These are phyloP conservation scores for Chlorella sp. DNA, from an alignment of 139 green algal species.

Conservation along the genomic window DNA sequence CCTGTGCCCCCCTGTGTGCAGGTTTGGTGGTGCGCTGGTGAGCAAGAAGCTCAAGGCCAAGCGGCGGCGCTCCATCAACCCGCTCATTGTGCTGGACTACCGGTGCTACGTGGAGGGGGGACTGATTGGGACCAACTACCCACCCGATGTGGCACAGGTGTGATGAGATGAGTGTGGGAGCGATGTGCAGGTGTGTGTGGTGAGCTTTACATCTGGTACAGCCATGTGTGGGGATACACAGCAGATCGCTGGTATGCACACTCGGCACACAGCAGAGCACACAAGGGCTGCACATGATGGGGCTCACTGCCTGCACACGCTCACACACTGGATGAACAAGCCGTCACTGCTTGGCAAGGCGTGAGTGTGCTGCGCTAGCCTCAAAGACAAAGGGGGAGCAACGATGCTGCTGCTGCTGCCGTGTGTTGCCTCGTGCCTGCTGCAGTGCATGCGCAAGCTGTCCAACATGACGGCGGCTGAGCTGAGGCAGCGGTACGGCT, in stretches of 20 bases:
- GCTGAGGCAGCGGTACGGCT: constrained; percentile 28
- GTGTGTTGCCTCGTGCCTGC: not conserved
- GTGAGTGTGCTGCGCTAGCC: not conserved
- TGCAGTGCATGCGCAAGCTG: constrained; percentile 31
- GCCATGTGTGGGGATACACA: not conserved
- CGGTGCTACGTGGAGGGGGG: constrained; percentile 34
- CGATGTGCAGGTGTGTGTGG: too few relatives aligned
- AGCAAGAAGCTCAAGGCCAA: constrained; percentile 19
- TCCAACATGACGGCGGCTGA: constrained; percentile 13
- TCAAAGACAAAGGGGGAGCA: too few relatives aligned
- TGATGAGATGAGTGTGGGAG: too few relatives aligned
- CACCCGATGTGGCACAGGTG: constrained; percentile 14
- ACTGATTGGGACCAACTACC: constrained; percentile 30
- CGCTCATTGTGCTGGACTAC: constrained; percentile 46
- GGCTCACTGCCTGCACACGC: too few relatives aligned
- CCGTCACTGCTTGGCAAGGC: not conserved
- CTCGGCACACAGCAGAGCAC: not conserved
- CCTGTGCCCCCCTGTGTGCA: not conserved
- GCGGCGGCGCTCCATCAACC: constrained; percentile 13
- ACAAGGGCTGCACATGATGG: too few relatives aligned
- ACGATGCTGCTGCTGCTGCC: too few relatives aligned
- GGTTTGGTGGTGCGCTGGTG: constrained; percentile 25
- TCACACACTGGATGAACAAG: not conserved
- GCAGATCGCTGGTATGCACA: not conserved
- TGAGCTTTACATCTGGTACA: not conserved